These are phyloP conservation scores for Solanum hybrid DNA, from an alignment of 305 asterid genomes.

Conservation along the genomic window DNA sequence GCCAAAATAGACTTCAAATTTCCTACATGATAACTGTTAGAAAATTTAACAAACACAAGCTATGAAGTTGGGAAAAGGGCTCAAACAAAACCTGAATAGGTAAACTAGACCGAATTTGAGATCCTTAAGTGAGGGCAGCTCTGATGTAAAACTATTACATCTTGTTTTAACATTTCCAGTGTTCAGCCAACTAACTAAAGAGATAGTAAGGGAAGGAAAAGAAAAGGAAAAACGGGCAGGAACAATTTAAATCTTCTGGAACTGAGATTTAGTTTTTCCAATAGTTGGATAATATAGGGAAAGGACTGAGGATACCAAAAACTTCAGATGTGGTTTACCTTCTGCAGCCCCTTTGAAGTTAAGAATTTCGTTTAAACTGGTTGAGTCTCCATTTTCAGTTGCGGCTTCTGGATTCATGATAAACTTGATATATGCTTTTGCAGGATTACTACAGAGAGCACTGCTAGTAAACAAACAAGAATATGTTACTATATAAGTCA, in stretches of 20 bases:
- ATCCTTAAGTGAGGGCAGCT: background rate
- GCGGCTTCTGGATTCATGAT: slow-evolving; percentile 49
- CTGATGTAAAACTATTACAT: background rate
- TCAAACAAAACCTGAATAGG: background rate
- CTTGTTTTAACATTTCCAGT: background rate
- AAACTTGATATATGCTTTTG: slow-evolving; percentile 14
- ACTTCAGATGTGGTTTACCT: slow-evolving; percentile 23
- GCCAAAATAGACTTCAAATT: background rate
- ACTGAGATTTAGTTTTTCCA: background rate
- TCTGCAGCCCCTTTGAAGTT: slow-evolving; percentile 29
- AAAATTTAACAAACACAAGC: background rate
- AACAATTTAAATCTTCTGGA: background rate
- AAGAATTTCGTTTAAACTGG: slow-evolving; percentile 30
- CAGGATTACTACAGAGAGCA: slow-evolving; percentile 13
- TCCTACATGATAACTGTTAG: background rate
- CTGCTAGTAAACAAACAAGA: slow-evolving; percentile 5
- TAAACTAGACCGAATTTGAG: background rate
- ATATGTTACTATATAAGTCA: slow-evolving; percentile 1
- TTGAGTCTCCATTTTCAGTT: slow-evolving; percentile 34
- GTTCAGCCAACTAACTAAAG: background rate
- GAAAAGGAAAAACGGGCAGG: background rate
- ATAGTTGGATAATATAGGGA: background rate
- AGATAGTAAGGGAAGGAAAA: background rate
- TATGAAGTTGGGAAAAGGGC: background rate
- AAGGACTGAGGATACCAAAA: background rate